phyloP scores from a whole-genome alignment of 2,329 filamentous ascomycete species.

The Leptographium lundbergii region DNA sequence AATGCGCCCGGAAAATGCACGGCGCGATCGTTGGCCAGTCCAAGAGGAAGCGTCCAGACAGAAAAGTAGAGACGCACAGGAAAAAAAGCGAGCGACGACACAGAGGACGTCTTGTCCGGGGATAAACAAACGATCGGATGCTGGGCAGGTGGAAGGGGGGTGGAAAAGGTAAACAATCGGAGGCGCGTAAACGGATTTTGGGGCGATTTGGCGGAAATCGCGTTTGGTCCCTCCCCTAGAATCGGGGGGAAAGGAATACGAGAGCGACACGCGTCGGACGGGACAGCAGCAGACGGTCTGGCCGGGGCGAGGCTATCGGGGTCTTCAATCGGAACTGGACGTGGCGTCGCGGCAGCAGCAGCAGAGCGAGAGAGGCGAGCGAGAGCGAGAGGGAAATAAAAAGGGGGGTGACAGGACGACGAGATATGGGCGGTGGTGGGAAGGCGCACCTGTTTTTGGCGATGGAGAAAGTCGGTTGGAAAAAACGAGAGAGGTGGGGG shows the following conservation, averaged over 20 bases:
- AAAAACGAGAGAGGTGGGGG: not conserved
- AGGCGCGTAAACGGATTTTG: not conserved
- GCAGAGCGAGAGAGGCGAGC: not conserved
- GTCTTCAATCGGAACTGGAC: no score
- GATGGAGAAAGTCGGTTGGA: not conserved
- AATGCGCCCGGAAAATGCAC: not conserved
- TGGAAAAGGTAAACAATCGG: slow-evolving; percentile 3
- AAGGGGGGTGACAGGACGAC: not conserved
- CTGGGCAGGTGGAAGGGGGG: no score
- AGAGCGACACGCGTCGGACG: not conserved
- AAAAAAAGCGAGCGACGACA: not conserved
- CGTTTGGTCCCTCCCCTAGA: not conserved
- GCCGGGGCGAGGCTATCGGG: no score
- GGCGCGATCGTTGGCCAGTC: not conserved
- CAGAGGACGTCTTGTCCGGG: not conserved
- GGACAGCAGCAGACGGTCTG: not conserved
- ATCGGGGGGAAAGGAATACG: not conserved
- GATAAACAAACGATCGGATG: no score
- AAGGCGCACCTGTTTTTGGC: not conserved
- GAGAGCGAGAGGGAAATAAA: not conserved
- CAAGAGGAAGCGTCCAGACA: not conserved
- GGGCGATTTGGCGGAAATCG: not conserved
- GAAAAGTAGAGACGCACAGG: not conserved
- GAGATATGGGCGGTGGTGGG: no score
- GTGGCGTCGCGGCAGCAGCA: no score